phyloP scores from a whole-genome alignment of 2,329 filamentous ascomycete genomes.

The Trichoderma koningii region DNA sequence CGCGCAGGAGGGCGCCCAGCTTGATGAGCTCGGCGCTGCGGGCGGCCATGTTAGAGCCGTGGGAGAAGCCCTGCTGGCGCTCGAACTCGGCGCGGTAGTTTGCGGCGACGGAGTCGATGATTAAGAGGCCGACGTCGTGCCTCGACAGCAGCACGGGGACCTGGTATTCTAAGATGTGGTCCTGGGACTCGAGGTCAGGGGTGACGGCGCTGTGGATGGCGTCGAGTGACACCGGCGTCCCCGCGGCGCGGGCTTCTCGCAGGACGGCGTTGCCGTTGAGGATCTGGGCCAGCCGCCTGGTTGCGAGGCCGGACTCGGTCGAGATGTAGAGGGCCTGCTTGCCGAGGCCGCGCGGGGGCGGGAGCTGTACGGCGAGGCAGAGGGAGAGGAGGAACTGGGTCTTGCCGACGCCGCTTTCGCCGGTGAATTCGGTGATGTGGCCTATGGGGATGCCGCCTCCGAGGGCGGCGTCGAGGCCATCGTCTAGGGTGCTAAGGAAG shows the following conservation, averaged over 20 bases:
- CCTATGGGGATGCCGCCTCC: conserved; percentile 79
- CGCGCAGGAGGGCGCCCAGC: conserved; percentile 73
- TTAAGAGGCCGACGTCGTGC: conserved; percentile 75
- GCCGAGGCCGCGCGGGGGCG: conserved; percentile 68
- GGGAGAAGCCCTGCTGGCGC: conserved; percentile 49
- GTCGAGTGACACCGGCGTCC: conserved; percentile 63
- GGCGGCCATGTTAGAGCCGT: conserved; percentile 66
- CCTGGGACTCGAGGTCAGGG: conserved; percentile 89
- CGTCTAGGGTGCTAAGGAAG: conserved; percentile 79
- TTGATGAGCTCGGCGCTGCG: conserved; percentile 76
- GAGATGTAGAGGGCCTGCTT: conserved; percentile 88
- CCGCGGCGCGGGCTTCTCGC: conserved; percentile 35
- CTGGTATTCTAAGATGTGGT: conserved; percentile 92
- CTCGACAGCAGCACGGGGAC: conserved; percentile 80
- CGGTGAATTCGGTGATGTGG: conserved; percentile 84
- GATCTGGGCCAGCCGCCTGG: conserved; percentile 78
- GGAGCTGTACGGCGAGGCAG: conserved; percentile 81
- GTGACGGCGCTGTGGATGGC: conserved; percentile 78
- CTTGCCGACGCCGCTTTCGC: conserved; percentile 93
- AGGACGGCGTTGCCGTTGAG: conserved; percentile 67
- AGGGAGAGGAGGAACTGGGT: conserved; percentile 89
- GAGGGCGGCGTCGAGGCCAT: conserved; percentile 67
- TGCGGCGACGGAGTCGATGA: conserved; percentile 89
- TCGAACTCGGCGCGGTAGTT: conserved; percentile 95
- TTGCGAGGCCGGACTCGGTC: conserved; percentile 84